Conservation (phyloP, 1,284 basidiomycete species). For the Porodaedalea pini region DNA sequence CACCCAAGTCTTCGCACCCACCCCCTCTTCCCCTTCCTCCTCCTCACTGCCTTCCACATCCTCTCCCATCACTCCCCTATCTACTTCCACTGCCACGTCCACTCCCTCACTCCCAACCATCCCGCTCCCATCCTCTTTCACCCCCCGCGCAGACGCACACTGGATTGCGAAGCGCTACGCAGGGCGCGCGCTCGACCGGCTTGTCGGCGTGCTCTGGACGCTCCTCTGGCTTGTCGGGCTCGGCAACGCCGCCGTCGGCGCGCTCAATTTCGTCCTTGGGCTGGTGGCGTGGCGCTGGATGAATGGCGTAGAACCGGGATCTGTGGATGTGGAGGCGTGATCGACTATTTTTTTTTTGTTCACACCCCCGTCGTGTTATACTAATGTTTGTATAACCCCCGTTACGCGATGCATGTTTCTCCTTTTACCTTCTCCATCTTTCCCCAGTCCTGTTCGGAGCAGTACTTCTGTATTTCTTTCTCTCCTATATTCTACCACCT, state of each 20-base stretch:
- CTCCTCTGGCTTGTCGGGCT: constrained; percentile 69
- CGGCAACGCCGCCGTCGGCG: constrained; percentile 60
- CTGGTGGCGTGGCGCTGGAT: constrained; percentile 52
- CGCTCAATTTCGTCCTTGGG: constrained; percentile 67
- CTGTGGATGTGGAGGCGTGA: neutral
- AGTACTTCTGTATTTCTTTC: neutral
- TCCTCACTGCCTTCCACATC: constrained; percentile 22
- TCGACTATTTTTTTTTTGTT: neutral
- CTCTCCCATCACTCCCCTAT: constrained; percentile 23
- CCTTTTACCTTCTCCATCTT: neutral
- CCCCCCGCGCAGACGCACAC: constrained; percentile 47
- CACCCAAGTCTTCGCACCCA: constrained; percentile 27
- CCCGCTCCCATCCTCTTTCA: constrained; percentile 41
- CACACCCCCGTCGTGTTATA: neutral
- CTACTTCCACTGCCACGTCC: neutral
- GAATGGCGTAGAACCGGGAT: neutral
- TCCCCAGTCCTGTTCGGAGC: too few species aligned
- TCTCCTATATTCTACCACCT: too few species aligned
- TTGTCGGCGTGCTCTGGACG: constrained; percentile 76
- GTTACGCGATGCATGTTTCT: neutral
- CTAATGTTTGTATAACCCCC: neutral
- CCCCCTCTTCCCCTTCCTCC: constrained; percentile 38
- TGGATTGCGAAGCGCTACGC: constrained; percentile 55
- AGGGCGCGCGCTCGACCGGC: constrained; percentile 65
- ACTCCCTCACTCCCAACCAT: neutral